Evolutionary conservation across 441 rosid species (phyloP), one percentile per base, ranked within the genome.

Genomic region (Cnidoscolus chayamansa): DNA sequence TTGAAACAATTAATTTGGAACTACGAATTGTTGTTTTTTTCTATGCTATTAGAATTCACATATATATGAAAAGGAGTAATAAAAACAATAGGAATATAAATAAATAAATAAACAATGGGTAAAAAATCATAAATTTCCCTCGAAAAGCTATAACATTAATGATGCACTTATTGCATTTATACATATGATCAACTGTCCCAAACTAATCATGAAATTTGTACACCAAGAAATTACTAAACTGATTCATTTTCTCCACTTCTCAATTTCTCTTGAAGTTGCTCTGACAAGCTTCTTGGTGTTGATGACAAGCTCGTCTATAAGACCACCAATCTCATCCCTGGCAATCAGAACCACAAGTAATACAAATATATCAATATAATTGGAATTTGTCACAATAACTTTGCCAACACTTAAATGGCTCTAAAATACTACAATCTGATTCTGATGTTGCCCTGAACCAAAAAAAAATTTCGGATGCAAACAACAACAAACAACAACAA

Each of bases 241-340:
- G 45, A 56, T 31, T 84, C 81, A 87, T 86, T 82, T 91, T 77
- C 86, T 85, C 98, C 98, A 89, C 79, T 91, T 91, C 69, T 89
- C 90, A 47, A 94, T 82, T 77, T 93, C 96, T 53, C 83, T 86
- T 4, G 96, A 78, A 59, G 96, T 88, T 48, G 80, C 88, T 75
- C 63, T 72, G 68, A 83, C 85, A 65, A 91, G 77, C 84, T 84
- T 90, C 92, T 82, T 90, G 45, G 96, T 84, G 80, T 77, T 83
- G 65, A 79, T 69, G 47, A 88, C 81, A 30, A 90, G 76, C 68
- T 87, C 96, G 76, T 89, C 92, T 25, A 88, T 65, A 15, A 94
- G 82, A 25, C 82, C 84, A 70, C 84, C 84, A 54, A 90, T 68
- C 55, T 88, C 92, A 58, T 87, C 88, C 83, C 98, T 94, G 85